phyloP scores from a whole-genome alignment of 768 basidiomycete genomes.

The Auriculariales sp. region DNA sequence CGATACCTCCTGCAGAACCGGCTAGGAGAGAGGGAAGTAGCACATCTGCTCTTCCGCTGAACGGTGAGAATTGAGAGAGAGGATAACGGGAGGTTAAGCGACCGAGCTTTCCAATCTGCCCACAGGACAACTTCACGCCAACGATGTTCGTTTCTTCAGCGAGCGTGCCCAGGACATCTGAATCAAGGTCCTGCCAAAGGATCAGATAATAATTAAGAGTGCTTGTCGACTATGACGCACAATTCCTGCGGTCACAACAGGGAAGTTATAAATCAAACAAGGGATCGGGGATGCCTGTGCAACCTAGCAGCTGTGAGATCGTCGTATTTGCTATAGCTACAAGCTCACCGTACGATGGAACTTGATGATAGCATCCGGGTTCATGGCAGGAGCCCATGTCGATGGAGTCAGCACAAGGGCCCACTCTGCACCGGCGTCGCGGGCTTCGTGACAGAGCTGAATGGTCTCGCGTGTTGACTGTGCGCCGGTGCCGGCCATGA shows the following conservation, averaged over 20 bases:
- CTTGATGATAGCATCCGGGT: conserved; percentile 39
- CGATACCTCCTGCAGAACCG: conserved; percentile 50
- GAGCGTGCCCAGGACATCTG: conserved; percentile 54
- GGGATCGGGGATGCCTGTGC: conserved; percentile 55
- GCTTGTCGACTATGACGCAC: not conserved
- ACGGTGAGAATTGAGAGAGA: conserved; percentile 45
- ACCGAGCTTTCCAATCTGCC: conserved; percentile 70
- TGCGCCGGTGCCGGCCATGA: conserved; percentile 77
- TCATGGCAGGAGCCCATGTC: conserved; percentile 56
- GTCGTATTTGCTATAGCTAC: not conserved
- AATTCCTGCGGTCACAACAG: conserved; percentile 23
- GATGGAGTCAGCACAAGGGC: conserved; percentile 64
- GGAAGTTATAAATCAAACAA: conserved; percentile 78
- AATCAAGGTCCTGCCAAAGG: conserved; percentile 73
- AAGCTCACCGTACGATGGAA: conserved; percentile 47
- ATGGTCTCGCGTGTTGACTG: conserved; percentile 67
- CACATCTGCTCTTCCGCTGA: conserved; percentile 61
- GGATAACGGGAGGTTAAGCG: conserved; percentile 50
- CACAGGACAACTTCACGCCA: conserved; percentile 76
- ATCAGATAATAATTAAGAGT: conserved; percentile 22
- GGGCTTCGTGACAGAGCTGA: conserved; percentile 54
- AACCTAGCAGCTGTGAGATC: conserved; percentile 27
- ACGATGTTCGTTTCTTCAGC: conserved; percentile 74
- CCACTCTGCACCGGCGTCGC: conserved; percentile 70
- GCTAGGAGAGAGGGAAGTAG: conserved; percentile 45